Percentiles rank a stretch among this genome's conserved stretches.
Evolutionary conservation across 1,139 yeast species (phyloP).

Genomic region (Wickerhamiella infanticola): DNA sequence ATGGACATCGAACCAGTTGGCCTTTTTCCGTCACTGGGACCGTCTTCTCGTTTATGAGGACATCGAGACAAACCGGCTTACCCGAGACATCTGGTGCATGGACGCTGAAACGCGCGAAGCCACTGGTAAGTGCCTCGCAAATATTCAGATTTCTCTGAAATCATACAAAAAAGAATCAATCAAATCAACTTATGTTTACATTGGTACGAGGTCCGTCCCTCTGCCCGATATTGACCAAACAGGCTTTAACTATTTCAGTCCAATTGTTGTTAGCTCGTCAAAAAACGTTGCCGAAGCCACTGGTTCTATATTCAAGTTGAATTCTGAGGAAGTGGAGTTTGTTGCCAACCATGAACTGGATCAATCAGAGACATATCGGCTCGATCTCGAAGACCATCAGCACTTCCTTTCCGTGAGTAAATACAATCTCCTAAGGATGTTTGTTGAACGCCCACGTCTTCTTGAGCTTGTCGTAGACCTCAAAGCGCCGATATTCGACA

Average conservation of each 20-base stretch:
- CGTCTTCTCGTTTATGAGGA: constrained; percentile 28
- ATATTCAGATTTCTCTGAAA: constrained; percentile 1
- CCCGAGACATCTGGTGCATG: constrained; percentile 49
- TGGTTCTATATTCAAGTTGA: constrained; percentile 5
- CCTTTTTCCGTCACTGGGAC: constrained; percentile 63
- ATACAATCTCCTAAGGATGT: constrained; percentile 54
- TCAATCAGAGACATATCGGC: constrained; percentile 30
- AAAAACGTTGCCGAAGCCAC: constrained; percentile 8
- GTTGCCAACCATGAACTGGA: constrained; percentile 7
- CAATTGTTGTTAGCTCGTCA: neutral
- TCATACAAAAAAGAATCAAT: neutral
- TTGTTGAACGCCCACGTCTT: constrained; percentile 37
- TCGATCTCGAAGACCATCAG: constrained; percentile 69
- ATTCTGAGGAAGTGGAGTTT: neutral
- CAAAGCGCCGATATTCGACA: constrained; percentile 26
- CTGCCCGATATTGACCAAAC: neutral
- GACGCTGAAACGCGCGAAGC: constrained; percentile 46
- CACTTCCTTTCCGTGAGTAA: constrained; percentile 66
- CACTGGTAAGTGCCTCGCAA: constrained; percentile 41
- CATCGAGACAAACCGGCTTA: neutral
- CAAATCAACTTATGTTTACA: neutral
- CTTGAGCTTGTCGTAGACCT: constrained; percentile 50
- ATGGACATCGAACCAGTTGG: constrained; percentile 26
- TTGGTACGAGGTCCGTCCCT: neutral
- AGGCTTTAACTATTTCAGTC: too few relatives aligned